Evolutionary conservation across 352 stramenopile species (phyloP), one percentile per base, ranked within the genome.

Genomic region (Phytophthora pinifolia): DNA sequence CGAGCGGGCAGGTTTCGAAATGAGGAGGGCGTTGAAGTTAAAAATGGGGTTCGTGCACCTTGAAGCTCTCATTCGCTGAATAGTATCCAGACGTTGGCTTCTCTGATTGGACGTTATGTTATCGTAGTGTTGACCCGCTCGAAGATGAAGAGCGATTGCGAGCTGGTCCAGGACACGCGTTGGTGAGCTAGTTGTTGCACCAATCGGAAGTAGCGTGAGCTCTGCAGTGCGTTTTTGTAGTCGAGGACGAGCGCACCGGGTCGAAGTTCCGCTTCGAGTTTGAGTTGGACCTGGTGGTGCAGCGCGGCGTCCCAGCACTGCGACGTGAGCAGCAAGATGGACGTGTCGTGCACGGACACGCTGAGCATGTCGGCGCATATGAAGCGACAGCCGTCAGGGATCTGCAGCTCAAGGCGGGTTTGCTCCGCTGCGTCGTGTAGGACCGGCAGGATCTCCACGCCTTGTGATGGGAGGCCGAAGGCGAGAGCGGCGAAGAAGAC

Each of bases 251-350:
- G 30, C 1, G 63, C 32, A 17, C 37, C 51, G 5, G 37, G 4
- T 3, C 41, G 52, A n/a, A 85, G 54, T 44, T 85, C 71, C 1
- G 34, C 43, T 38, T 70, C 68, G 12, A 86, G 65, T 46, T 88
- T 86, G 37, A 15, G 6, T 14, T 63, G 51, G 4, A 86, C 46
- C 2, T 58, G 54, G 2, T 38, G 48, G 41, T 78, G 70, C 13
- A 88, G 59, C 9, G 49, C 38, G 0, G 14, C 15, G 48, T 86
- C 75, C 78, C 78, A 88, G 46, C 78, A 88, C 25, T 86, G 78
- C 14, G 78, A 88, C 9, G 75, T 81, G 14, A 88, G 65, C 13
- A 88, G 44, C 14, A 88, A 35, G 10, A 86, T 33, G 1, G 47
- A 57, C 10, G 65, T 62, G 4, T 54, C n/a, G 0, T 45, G 32